A percentile compares a stretch with the other conserved stretches of the same genome.
Conservation (phyloP, 1,139 yeast genomes). For the Torulaspora pretoriensis region DNA sequence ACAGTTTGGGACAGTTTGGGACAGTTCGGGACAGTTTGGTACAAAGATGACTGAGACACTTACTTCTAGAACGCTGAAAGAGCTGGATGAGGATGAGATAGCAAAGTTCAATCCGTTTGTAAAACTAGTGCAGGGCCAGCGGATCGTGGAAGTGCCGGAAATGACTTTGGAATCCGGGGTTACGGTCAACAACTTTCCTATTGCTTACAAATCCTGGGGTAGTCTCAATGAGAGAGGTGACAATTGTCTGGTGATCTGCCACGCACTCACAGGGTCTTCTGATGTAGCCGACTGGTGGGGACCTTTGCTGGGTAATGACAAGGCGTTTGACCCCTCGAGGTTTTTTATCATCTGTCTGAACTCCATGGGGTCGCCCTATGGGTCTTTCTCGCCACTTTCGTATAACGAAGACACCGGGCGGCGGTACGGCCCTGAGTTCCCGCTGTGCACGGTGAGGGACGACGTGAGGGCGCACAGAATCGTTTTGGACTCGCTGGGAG, state of each 20-base stretch:
- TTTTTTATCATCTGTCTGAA: conserved; percentile 84
- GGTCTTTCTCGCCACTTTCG: conserved; percentile 88
- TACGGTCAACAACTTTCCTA: conserved; percentile 65
- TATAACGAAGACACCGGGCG: conserved; percentile 66
- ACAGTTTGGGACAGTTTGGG: too few relatives aligned
- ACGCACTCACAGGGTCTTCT: conserved; percentile 92
- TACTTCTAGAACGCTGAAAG: conserved; percentile 18
- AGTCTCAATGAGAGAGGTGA: conserved; percentile 58
- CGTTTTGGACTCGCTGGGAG: conserved; percentile 68
- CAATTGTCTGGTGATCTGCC: conserved; percentile 84
- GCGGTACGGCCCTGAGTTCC: conserved; percentile 91
- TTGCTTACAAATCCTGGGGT: conserved; percentile 97
- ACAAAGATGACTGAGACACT: conserved; percentile 12
- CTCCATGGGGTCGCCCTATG: conserved; percentile 93
- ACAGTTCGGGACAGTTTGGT: too few relatives aligned
- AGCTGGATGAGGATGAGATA: conserved; percentile 27
- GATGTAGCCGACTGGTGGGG: conserved; percentile 99
- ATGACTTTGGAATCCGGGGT: conserved; percentile 81
- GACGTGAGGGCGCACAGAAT: conserved; percentile 78
- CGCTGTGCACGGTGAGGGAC: conserved; percentile 85
- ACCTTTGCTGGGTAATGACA: conserved; percentile 77
- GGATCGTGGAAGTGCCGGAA: conserved; percentile 74
- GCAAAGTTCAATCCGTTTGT: conserved; percentile 57
- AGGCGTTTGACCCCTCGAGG: conserved; percentile 86
- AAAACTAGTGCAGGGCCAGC: conserved; percentile 71